Percentiles rank a stretch among this genome's conserved stretches.
Evolutionary conservation across 495 filamentous ascomycete species (phyloP).

Genomic region (Annulohypoxylon moriforme): DNA sequence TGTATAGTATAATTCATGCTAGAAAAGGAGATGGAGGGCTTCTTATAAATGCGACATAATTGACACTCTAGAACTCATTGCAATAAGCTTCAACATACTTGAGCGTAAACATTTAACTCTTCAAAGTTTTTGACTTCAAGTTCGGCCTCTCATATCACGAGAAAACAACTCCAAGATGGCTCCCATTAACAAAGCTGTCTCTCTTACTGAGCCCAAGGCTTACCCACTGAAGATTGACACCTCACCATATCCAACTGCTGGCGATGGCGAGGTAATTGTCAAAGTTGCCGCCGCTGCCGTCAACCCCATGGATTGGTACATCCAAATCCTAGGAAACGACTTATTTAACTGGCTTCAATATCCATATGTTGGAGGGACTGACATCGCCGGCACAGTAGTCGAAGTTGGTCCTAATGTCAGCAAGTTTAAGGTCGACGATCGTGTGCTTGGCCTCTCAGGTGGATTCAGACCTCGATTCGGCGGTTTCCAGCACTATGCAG

Average conservation of each 20-base stretch:
- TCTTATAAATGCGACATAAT: not conserved
- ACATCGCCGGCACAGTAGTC: conserved; percentile 65
- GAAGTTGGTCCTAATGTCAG: conserved; percentile 59
- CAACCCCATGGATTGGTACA: conserved; percentile 59
- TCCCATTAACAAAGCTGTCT: conserved; percentile 37
- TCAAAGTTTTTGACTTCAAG: not conserved
- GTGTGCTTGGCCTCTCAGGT: conserved; percentile 49
- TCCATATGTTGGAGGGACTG: conserved; percentile 61
- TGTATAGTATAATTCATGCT: not conserved
- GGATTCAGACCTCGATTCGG: conserved; percentile 35
- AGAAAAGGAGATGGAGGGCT: not conserved
- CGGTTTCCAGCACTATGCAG: conserved; percentile 57
- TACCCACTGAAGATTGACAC: conserved; percentile 21
- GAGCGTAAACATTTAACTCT: not conserved
- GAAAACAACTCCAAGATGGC: conserved; percentile 25
- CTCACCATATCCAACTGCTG: conserved; percentile 34
- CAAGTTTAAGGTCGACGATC: conserved; percentile 60
- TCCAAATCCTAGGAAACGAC: conserved; percentile 42
- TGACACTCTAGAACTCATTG: not conserved
- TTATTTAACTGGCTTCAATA: conserved; percentile 49
- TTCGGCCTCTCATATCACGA: not conserved
- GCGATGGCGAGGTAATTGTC: conserved; percentile 43
- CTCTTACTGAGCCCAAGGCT: conserved; percentile 15
- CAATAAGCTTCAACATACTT: not conserved
- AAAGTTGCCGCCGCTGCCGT: conserved; percentile 48